Base-by-base conservation (phyloP, 2,329 filamentous ascomycete species). In the Apiospora arundinis region DNA sequence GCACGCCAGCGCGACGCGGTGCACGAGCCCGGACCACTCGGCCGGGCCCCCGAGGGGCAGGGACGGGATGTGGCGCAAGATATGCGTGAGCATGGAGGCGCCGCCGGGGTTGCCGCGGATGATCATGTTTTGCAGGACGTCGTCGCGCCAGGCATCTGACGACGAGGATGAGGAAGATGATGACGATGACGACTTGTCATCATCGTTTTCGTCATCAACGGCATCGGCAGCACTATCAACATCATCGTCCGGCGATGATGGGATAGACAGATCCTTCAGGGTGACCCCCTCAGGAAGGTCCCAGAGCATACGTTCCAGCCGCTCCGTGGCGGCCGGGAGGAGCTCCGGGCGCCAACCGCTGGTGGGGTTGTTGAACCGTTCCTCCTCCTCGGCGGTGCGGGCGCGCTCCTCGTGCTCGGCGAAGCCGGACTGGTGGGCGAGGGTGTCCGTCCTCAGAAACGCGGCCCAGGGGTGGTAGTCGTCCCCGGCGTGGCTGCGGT, bases 21-120 rank as follows among this genome's bases (percentile, higher is more conserved):
- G 1, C 1, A 63, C 56, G 18, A 60, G 56, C 16, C 18, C 56
- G 1, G 18, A 5, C 56, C 56, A 63, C 52, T 60, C 28, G 8
- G 28, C 49, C n/a, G 48, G 52, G 7, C 56, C 56, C 18, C 56
- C 56, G 28, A 63, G 56, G 7, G 56, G 56, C 56, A 63, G 56
- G 1, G 56, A 63, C 56, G 12, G 9, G 56, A 63, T 4, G 28
- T 63, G 56, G 7, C 56, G 56, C 56, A 63, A 18, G 28, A 40
- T 14, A 7, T 63, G 56, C 56, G 37, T 37, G 7, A 63, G 18
- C 8, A 63, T 18, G 2, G 56, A 63, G 8, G 56, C 56, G 18
- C 56, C 56, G 18, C 7, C 7, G 14, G 32, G 28, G 18, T 40
- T n/a, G 28, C 56, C 18, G 18, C 40, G 56, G 1, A 40, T 7